Percentiles rank a stretch among this genome's conserved stretches.
Evolutionary conservation across 2,329 filamentous ascomycete genomes (phyloP).

Genomic region (Clarireedia sp.): DNA sequence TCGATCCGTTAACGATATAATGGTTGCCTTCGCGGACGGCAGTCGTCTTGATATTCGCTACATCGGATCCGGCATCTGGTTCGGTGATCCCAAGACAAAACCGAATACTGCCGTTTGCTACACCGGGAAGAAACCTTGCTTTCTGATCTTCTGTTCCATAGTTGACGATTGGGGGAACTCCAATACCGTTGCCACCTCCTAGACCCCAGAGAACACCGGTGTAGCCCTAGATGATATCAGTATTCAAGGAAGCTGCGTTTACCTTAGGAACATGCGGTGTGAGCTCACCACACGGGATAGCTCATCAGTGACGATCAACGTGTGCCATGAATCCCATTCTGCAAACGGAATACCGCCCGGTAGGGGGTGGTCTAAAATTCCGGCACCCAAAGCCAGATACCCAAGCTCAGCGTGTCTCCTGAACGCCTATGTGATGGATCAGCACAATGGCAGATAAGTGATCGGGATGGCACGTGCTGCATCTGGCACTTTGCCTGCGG

Average conservation of each 20-base stretch:
- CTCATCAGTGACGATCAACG: constrained; percentile 49
- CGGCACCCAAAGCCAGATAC: constrained; percentile 31
- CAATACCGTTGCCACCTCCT: constrained; percentile 53
- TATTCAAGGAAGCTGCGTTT: neutral
- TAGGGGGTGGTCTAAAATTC: constrained; percentile 32
- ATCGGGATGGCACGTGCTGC: constrained; percentile 29
- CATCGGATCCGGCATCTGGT: constrained; percentile 54
- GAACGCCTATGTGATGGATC: constrained; percentile 17
- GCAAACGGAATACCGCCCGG: constrained; percentile 39
- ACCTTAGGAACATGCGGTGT: neutral
- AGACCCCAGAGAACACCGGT: constrained; percentile 51
- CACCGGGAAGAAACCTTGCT: constrained; percentile 47
- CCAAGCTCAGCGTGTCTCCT: constrained; percentile 26
- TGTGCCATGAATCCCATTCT: constrained; percentile 50
- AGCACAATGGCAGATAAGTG: neutral
- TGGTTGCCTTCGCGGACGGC: constrained; percentile 42
- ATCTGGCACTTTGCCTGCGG: constrained; percentile 42
- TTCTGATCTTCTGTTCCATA: constrained; percentile 55
- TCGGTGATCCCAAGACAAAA: constrained; percentile 61
- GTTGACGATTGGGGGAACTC: constrained; percentile 54
- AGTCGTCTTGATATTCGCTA: constrained; percentile 54
- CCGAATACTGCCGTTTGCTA: constrained; percentile 50
- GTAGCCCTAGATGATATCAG: constrained; percentile 32
- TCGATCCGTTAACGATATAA: constrained; percentile 58
- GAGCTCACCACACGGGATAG: constrained; percentile 36